A percentile compares a stretch with the other conserved stretches of the same genome.
phyloP scores from a whole-genome alignment of 495 filamentous ascomycete genomes.

The Hypomontagnella submonticulosa region DNA sequence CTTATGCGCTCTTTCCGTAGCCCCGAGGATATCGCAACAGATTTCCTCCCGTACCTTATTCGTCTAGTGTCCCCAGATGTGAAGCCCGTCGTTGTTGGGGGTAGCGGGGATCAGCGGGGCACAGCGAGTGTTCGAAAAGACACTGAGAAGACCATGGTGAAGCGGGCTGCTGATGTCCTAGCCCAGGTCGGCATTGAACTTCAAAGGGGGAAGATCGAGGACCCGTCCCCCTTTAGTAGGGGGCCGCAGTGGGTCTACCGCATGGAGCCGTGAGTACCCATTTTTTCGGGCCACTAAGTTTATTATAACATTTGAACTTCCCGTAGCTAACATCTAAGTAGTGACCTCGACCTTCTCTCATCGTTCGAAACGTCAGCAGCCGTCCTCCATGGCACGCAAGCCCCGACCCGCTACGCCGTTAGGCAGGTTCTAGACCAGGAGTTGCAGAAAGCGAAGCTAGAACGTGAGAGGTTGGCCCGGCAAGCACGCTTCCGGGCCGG shows the following conservation, averaged over 20 bases:
- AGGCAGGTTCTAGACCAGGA: constrained; percentile 93
- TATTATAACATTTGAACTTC: constrained; percentile 1
- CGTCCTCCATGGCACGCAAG: constrained; percentile 59
- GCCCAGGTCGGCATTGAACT: constrained; percentile 80
- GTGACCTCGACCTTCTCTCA: constrained; percentile 72
- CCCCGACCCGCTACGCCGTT: constrained; percentile 85
- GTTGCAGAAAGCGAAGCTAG: constrained; percentile 72
- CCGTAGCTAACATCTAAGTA: constrained; percentile 24
- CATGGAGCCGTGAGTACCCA: constrained; percentile 85
- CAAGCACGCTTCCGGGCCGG: constrained; percentile 65
- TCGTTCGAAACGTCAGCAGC: constrained; percentile 67
- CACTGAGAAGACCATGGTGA: constrained; percentile 81
- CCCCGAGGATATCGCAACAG: constrained; percentile 75
- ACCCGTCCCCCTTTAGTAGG: constrained; percentile 57
- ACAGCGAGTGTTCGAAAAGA: constrained; percentile 89
- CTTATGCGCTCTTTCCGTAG: constrained; percentile 81
- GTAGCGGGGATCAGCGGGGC: constrained; percentile 68
- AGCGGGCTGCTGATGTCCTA: constrained; percentile 82
- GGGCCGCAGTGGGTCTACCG: constrained; percentile 82
- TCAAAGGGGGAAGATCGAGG: constrained; percentile 82
- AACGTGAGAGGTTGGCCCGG: constrained; percentile 67
- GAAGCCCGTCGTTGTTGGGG: constrained; percentile 89
- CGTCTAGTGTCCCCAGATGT: constrained; percentile 87
- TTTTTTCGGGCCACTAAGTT: neutral
- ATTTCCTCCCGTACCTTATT: constrained; percentile 84